Evolutionary conservation across 2,329 filamentous ascomycete species (phyloP).

Genomic region (Fusarium bulbicola): DNA sequence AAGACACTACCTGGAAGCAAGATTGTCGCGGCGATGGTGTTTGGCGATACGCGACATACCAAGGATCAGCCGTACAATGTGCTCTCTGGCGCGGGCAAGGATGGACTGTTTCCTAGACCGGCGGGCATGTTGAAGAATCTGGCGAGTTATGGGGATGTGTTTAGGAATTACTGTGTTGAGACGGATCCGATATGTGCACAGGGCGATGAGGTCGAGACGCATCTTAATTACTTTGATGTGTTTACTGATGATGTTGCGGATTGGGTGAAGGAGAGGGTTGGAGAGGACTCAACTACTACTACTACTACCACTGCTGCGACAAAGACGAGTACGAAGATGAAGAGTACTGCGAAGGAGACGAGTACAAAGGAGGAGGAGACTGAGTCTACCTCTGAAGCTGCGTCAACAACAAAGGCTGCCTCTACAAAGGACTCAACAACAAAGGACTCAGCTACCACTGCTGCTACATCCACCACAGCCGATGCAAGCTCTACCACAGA

Average conservation of each 20-base stretch:
- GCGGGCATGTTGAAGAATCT: conserved; percentile 7
- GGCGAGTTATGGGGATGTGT: conserved; percentile 3
- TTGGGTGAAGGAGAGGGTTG: conserved; percentile 8
- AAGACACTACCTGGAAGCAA: not conserved
- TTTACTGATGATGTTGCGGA: conserved; percentile 1
- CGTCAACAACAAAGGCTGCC: not conserved
- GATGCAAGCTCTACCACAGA: not conserved
- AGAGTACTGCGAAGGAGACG: not conserved
- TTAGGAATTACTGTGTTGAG: conserved; percentile 5
- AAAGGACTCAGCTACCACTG: not conserved
- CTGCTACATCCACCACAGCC: not conserved
- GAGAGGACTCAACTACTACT: not conserved
- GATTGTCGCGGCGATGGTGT: conserved; percentile 12
- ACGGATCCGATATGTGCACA: conserved; percentile 13
- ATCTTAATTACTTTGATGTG: conserved; percentile 17
- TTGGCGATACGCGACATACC: conserved; percentile 16
- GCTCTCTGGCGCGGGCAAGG: not conserved
- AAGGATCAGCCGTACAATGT: conserved; percentile 7
- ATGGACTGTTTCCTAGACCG: conserved; percentile 9
- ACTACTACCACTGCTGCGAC: not conserved
- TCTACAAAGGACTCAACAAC: not conserved
- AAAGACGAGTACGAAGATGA: not conserved
- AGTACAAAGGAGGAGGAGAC: not conserved
- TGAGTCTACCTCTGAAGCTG: not conserved
- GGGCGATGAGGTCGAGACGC: conserved; percentile 1